A percentile compares a stretch with the other conserved stretches of the same genome.
Conservation (phyloP, 2,329 filamentous ascomycete genomes). For the Fusarium sp. region DNA sequence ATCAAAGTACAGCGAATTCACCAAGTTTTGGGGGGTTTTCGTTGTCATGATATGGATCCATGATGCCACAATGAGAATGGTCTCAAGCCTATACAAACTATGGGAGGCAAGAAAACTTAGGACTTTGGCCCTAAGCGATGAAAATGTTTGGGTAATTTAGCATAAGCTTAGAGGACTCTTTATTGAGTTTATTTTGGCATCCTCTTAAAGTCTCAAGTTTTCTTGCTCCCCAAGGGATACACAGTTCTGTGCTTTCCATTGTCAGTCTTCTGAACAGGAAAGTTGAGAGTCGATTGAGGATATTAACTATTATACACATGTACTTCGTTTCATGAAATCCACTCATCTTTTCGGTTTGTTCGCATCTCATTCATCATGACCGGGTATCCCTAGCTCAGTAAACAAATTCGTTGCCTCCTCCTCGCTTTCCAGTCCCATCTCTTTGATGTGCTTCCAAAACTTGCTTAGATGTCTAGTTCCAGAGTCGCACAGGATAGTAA, state of each 20-base stretch:
- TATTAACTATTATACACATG: not conserved
- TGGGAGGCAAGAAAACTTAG: no score
- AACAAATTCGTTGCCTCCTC: constrained; percentile 60
- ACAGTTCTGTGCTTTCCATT: not conserved
- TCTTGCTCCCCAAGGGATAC: not conserved
- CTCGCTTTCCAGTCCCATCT: constrained; percentile 67
- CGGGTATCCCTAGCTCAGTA: constrained; percentile 57
- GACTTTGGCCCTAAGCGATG: no score
- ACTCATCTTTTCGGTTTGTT: not conserved
- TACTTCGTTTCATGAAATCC: not conserved
- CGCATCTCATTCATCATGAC: constrained; percentile 6
- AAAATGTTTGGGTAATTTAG: no score
- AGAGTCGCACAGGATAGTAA: constrained; percentile 88
- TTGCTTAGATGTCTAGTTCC: constrained; percentile 85
- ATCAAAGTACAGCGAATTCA: not conserved
- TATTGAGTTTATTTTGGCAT: no score
- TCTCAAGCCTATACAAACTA: no score
- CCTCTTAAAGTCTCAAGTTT: no score
- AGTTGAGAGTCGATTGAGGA: not conserved
- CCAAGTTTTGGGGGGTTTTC: not conserved
- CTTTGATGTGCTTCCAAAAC: constrained; percentile 80
- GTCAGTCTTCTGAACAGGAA: not conserved
- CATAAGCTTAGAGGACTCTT: no score
- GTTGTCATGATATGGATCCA: no score
- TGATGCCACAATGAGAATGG: no score